Conservation (phyloP, 1,139 yeast species). For the Diutina siamensis region DNA sequence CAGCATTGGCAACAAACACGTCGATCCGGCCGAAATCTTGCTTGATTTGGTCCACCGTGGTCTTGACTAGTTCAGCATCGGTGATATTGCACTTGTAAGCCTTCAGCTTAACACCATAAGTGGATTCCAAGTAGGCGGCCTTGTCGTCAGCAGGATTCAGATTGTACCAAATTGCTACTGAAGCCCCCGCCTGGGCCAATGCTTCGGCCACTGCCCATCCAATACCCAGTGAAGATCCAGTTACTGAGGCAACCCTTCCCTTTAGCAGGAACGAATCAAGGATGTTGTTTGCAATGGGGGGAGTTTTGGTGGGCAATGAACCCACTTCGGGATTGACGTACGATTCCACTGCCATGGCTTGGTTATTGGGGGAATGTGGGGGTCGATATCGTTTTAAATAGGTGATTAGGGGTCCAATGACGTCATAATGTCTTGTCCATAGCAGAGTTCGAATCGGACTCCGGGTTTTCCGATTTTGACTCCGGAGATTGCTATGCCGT, state of each 20-base stretch:
- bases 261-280: slow-evolving; percentile 52
- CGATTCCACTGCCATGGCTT: slow-evolving; percentile 9
- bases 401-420: no score
- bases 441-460: no score
- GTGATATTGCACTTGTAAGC: slow-evolving; percentile 69
- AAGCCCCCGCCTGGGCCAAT: slow-evolving; percentile 85
- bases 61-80: slow-evolving; percentile 45
- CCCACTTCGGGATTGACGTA: slow-evolving; percentile 11
- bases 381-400: no score
- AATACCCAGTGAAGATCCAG: slow-evolving; percentile 82
- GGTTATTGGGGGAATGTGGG: not conserved
- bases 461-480: no score
- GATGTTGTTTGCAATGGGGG: slow-evolving; percentile 13
- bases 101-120: slow-evolving; percentile 53
- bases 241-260: slow-evolving; percentile 80
- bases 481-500: no score
- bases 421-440: not conserved
- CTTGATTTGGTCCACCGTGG: slow-evolving; percentile 45
- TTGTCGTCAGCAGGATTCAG: slow-evolving; percentile 15
- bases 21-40: slow-evolving; percentile 70
- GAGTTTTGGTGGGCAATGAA: slow-evolving; percentile 10
- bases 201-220: slow-evolving; percentile 81
- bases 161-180: slow-evolving; percentile 72
- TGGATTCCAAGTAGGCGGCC: slow-evolving; percentile 39
- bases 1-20: slow-evolving; percentile 84